Base-by-base conservation (phyloP, 2,329 filamentous ascomycete species). In the Colletotrichum orchidophilum region DNA sequence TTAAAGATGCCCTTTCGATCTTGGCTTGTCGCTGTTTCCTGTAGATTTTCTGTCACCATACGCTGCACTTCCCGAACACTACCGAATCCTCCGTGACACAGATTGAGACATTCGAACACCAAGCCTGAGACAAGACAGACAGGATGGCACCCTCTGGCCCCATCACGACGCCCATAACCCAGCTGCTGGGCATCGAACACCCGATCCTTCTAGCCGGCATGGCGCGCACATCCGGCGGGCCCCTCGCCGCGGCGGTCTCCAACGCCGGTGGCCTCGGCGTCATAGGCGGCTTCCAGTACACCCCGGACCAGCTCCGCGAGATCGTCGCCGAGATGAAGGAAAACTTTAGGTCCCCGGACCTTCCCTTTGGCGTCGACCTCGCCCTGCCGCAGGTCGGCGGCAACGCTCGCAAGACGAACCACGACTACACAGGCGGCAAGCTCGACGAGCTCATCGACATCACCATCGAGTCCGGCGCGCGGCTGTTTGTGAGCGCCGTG, bases 121-220 rank as follows among this genome's bases (percentile, higher is more conserved):
- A 52, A 21, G 29, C n/a, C 42, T 42, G 9, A 18, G 24, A 49
- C 31, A 57, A 49, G 4, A 39, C 29, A 58, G 24, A 15, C 46
- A 79, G 63, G 42, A 87, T 86, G 83, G 78, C 83, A 65, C 75
- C 82, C 24, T 68, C 79, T 57, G 85, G 85, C 57, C 86, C 90
- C 71, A 92, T 96, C 76, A 89, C 88, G 70, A 97, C 94, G 12
- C 93, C 94, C 2, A 88, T 97, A 46, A 95, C 92, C 74, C 86
- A 86, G 65, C 91, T 98, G 62, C 88, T 98, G 63, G 89, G 90
- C 27, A 97, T 98, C 82, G 86, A 92, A 75, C 95, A 98, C 83
- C 96, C 96, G 50, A 92, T 98, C 81, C 85, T 98, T 75, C 93
- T 98, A 24, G 96, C 96, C 39, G 96, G 96, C 77, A 98, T 98